These are phyloP conservation scores for Pleurozium schreberi DNA, from an alignment of 225 moss, liverwort and hornwort genomes.

Conservation along the genomic window DNA sequence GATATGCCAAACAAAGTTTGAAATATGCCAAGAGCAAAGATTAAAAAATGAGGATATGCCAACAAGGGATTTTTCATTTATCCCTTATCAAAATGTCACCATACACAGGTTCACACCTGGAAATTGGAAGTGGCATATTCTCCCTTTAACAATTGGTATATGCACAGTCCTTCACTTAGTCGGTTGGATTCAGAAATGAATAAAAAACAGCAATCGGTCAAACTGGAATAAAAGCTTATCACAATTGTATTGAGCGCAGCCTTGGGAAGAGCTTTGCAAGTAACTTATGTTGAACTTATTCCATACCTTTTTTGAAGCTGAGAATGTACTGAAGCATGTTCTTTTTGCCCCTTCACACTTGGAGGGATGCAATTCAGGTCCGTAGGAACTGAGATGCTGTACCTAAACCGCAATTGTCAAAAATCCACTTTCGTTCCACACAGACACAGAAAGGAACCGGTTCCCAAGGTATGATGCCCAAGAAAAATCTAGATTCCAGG, in stretches of 20 bases:
- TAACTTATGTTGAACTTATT: background rate
- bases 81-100: background rate
- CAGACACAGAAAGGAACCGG: background rate
- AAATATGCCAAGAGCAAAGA: background rate
- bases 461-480: background rate
- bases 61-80: background rate
- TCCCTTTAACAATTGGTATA: background rate
- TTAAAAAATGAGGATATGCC: background rate
- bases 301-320: background rate
- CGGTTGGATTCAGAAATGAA: background rate
- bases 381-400: background rate
- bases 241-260: background rate
- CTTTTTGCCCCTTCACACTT: background rate
- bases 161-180: background rate
- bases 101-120: background rate
- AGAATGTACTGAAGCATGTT: constrained; percentile 4
- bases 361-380: background rate
- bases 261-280: background rate
- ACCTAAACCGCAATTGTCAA: background rate
- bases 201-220: background rate
- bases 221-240: background rate
- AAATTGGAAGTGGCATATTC: background rate
- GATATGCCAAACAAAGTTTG: background rate
- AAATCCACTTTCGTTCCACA: background rate
- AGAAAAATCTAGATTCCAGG: background rate